Conservation (phyloP, 2,329 filamentous ascomycete genomes). For the Exophiala sp. region DNA sequence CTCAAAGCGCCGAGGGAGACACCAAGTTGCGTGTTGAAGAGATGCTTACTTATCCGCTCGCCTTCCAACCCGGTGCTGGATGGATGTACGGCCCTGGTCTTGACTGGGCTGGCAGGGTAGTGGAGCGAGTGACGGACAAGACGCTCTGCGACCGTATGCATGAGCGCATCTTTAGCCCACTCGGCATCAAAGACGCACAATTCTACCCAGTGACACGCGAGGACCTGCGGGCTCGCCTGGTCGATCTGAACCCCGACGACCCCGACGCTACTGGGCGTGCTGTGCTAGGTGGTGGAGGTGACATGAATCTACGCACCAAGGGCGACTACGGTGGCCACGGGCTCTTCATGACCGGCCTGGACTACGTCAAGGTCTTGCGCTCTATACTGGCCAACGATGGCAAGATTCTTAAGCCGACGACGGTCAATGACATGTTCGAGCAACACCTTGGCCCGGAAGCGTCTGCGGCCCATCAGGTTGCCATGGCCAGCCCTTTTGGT, state of each 20-base stretch:
- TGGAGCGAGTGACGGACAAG: slow-evolving; percentile 45
- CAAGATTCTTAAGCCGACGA: slow-evolving; percentile 33
- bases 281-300: slow-evolving; percentile 33
- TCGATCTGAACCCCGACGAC: slow-evolving; percentile 38
- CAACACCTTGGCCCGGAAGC: slow-evolving; percentile 32
- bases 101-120: slow-evolving; percentile 52
- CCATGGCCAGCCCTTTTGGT: slow-evolving; percentile 34
- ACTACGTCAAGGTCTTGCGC: slow-evolving; percentile 32
- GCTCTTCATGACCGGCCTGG: slow-evolving; percentile 33
- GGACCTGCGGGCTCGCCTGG: slow-evolving; percentile 36
- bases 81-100: slow-evolving; percentile 59
- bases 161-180: slow-evolving; percentile 46
- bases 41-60: slow-evolving; percentile 49
- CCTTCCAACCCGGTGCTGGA: slow-evolving; percentile 60
- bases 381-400: slow-evolving; percentile 41
- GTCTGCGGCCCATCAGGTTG: slow-evolving; percentile 28
- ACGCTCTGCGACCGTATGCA: slow-evolving; percentile 49
- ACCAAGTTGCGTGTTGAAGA: slow-evolving; percentile 39
- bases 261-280: slow-evolving; percentile 36
- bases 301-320: slow-evolving; percentile 25
- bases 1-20: slow-evolving; percentile 9
- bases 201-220: slow-evolving; percentile 52
- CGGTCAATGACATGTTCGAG: slow-evolving; percentile 31
- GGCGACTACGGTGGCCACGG: slow-evolving; percentile 48
- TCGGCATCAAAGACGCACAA: slow-evolving; percentile 47